Evolutionary conservation across 1,139 yeast species (phyloP).

Genomic region (Arxiozyma slooffiae): DNA sequence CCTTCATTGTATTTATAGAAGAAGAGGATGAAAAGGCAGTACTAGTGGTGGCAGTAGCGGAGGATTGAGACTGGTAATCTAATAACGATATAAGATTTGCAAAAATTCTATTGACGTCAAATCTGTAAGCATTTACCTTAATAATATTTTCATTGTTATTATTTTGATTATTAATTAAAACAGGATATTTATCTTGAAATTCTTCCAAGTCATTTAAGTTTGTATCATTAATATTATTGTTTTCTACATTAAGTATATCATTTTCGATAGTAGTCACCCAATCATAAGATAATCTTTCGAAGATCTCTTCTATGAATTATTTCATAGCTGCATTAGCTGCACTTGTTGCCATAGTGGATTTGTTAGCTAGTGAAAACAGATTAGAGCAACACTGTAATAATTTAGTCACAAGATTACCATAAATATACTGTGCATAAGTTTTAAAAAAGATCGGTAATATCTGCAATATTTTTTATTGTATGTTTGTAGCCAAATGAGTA

Average conservation of each 20-base stretch:
- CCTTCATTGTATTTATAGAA: background rate
- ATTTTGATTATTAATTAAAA: conserved; percentile 32
- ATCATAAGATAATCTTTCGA: conserved; percentile 42
- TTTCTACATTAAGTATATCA: background rate
- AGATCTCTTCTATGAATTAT: conserved; percentile 67
- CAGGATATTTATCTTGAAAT: conserved; percentile 26
- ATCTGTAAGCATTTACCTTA: conserved; percentile 43
- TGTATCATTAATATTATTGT: too few relatives aligned
- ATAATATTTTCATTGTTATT: conserved; percentile 33
- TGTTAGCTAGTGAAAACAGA: conserved; percentile 56
- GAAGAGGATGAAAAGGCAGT: background rate
- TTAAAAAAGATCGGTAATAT: conserved; percentile 67
- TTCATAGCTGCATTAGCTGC: conserved; percentile 91
- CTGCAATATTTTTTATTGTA: conserved; percentile 81
- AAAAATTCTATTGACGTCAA: conserved; percentile 62
- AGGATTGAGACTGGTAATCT: conserved; percentile 29
- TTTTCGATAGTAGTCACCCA: conserved; percentile 18
- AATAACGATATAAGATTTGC: conserved; percentile 61
- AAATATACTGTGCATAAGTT: conserved; percentile 45
- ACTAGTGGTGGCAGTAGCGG: background rate
- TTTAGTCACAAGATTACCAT: conserved; percentile 48
- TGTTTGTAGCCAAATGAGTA: conserved; percentile 66
- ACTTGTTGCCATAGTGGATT: conserved; percentile 69
- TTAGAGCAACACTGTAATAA: conserved; percentile 59
- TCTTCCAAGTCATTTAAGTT: conserved; percentile 14